phyloP scores from a whole-genome alignment of 2,329 filamentous ascomycete species.

The Alternaria incomplexa region DNA sequence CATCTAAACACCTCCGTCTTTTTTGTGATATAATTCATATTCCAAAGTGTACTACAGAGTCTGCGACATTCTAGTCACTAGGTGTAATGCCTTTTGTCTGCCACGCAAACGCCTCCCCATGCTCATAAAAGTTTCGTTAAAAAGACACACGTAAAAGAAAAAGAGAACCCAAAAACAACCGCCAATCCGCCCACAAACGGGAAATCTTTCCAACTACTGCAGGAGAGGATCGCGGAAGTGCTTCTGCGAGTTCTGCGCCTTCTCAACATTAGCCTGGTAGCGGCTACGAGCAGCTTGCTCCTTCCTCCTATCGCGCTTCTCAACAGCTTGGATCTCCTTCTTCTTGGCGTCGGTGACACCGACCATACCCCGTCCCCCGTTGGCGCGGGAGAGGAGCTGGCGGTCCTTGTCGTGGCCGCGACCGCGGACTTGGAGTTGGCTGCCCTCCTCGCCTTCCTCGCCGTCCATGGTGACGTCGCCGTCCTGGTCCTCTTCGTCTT shows the following conservation, averaged over 20 bases:
- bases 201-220: constrained; percentile 44
- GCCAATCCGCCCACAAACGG: neutral
- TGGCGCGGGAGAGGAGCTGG: constrained; percentile 65
- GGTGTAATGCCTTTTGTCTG: neutral
- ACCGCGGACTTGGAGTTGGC: constrained; percentile 23
- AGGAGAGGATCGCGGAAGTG: constrained; percentile 68
- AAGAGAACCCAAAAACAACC: neutral
- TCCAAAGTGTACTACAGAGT: neutral
- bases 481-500: constrained; percentile 55
- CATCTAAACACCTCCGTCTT: neutral
- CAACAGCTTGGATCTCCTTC: constrained; percentile 67
- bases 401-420: constrained; percentile 42
- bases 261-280: constrained; percentile 73
- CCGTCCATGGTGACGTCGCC: constrained; percentile 40
- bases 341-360: constrained; percentile 80
- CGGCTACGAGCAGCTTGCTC: constrained; percentile 65
- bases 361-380: constrained; percentile 77
- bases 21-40: neutral
- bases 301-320: constrained; percentile 72
- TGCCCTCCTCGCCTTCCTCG: constrained; percentile 26
- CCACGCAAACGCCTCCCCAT: neutral
- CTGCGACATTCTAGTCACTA: neutral
- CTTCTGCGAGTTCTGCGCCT: constrained; percentile 77
- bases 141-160: neutral
- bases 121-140: neutral